These are phyloP conservation scores for Cyclotella choctawhatcheeana DNA, from an alignment of 108 stramenopile genomes.

Conservation along the genomic window DNA sequence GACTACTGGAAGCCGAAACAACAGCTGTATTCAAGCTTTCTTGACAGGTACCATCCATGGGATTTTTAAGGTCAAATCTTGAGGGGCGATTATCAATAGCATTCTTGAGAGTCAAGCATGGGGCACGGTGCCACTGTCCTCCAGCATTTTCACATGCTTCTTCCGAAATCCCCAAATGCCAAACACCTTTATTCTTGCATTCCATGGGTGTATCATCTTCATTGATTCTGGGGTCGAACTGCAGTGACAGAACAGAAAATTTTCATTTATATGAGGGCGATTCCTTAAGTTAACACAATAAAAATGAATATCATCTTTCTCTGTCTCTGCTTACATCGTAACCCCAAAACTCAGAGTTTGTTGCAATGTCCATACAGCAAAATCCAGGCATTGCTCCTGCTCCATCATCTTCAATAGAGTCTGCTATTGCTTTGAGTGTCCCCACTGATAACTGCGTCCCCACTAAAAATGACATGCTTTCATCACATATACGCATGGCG, in stretches of 20 bases:
- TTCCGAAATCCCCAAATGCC: slow-evolving; percentile 2
- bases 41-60: not conserved
- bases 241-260: not conserved
- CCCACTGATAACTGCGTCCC: not conserved
- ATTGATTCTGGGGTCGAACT: not conserved
- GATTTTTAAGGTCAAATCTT: not conserved
- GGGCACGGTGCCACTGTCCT: not conserved
- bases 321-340: not conserved
- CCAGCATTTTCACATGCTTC: slow-evolving; percentile 11
- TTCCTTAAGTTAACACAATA: not conserved
- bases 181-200: slow-evolving; percentile 5
- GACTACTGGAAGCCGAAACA: not conserved
- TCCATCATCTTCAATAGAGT: not conserved
- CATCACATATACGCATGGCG: not conserved
- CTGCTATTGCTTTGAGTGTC: not conserved
- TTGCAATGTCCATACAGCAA: not conserved
- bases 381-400: not conserved
- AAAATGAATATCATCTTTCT: too few species aligned
- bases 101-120: not conserved
- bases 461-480: not conserved
- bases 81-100: slow-evolving; percentile 2
- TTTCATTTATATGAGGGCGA: not conserved
- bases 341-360: not conserved
- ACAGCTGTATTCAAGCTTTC: not conserved
- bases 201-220: not conserved